phyloP scores from a whole-genome alignment of 495 filamentous ascomycete genomes.

The Neurospora sp. region DNA sequence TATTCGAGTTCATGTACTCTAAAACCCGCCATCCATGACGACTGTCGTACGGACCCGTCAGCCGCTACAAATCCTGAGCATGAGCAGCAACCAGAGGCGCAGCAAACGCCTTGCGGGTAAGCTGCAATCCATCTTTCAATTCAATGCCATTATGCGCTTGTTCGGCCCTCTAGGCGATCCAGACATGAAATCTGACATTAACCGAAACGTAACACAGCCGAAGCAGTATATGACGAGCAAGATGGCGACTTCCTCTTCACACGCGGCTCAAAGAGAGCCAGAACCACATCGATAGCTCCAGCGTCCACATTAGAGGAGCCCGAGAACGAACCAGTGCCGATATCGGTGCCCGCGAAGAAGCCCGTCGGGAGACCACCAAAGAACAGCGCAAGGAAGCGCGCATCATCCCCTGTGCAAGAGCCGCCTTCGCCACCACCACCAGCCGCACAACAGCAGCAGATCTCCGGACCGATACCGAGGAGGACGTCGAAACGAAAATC shows the following conservation, averaged over 20 bases:
- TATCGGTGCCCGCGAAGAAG: constrained; percentile 26
- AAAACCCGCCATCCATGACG: constrained; percentile 45
- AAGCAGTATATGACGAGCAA: constrained; percentile 50
- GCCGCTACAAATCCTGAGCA: constrained; percentile 49
- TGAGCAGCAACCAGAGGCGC: constrained; percentile 46
- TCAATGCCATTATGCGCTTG: neutral
- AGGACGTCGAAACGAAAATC: constrained; percentile 32
- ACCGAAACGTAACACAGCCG: constrained; percentile 15
- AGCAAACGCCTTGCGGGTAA: constrained; percentile 48
- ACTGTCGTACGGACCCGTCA: constrained; percentile 48
- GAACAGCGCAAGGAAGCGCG: constrained; percentile 26
- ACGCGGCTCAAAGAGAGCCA: constrained; percentile 42
- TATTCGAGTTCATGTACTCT: constrained; percentile 15
- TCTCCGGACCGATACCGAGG: constrained; percentile 24
- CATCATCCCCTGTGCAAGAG: constrained; percentile 20
- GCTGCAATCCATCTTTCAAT: constrained; percentile 12
- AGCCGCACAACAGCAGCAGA: neutral
- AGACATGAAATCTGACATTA: constrained; percentile 4
- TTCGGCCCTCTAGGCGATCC: constrained; percentile 8
- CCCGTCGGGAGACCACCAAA: constrained; percentile 31
- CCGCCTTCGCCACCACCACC: constrained; percentile 12
- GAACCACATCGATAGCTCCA: constrained; percentile 31
- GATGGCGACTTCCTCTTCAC: constrained; percentile 56
- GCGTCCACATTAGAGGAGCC: constrained; percentile 24
- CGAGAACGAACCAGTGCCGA: constrained; percentile 30